Evolutionary conservation across 768 basidiomycete genomes (phyloP).

Genomic region (Flagelloscypha sp.): DNA sequence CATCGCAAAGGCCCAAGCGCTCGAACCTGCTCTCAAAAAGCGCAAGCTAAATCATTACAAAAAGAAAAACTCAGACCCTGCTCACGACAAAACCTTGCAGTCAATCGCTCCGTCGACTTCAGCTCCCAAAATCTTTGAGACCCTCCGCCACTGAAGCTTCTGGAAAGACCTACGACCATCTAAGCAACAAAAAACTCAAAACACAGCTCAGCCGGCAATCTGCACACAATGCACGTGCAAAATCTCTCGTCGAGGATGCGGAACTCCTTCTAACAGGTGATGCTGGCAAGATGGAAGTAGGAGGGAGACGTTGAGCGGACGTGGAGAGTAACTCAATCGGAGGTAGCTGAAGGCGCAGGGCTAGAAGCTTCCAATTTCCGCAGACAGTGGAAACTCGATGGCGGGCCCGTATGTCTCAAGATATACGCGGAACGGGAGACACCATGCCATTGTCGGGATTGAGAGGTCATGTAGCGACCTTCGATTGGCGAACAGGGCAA

Average conservation of each 20-base stretch:
- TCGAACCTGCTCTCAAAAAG: conserved; percentile 40
- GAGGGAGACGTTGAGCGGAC: conserved; percentile 82
- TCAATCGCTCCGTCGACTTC: conserved; percentile 53
- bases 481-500: conserved; percentile 86
- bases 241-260: conserved; percentile 58
- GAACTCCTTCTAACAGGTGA: conserved; percentile 65
- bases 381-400: conserved; percentile 74
- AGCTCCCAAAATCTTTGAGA: conserved; percentile 63
- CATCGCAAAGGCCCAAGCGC: conserved; percentile 59
- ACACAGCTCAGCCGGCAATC: conserved; percentile 57
- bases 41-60: conserved; percentile 27
- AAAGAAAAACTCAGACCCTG: conserved; percentile 13
- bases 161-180: conserved; percentile 47
- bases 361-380: conserved; percentile 70
- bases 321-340: conserved; percentile 80
- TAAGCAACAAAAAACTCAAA: conserved; percentile 72
- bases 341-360: conserved; percentile 59
- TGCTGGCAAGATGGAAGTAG: conserved; percentile 60
- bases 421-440: conserved; percentile 90
- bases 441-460: conserved; percentile 80
- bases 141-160: conserved; percentile 36
- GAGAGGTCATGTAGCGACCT: conserved; percentile 82
- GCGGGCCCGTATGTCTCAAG: conserved; percentile 77
- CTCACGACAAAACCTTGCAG: conserved; percentile 43
- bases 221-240: conserved; percentile 51